Conservation (phyloP, 129 eudicot genomes). For the Silybum marianum region DNA sequence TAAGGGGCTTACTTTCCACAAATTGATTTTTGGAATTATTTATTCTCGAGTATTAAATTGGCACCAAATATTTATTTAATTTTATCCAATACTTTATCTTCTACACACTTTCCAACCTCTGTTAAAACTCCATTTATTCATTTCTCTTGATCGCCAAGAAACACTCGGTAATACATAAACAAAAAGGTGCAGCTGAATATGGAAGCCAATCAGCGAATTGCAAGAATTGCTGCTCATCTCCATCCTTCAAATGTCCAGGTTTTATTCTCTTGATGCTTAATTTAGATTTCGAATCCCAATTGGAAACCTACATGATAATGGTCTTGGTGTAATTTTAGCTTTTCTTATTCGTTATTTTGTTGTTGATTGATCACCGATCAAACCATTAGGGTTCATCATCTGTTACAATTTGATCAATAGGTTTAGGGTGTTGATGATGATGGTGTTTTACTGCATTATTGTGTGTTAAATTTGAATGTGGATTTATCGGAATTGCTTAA, state of each 20-base stretch:
- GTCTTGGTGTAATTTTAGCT: constrained; percentile 1
- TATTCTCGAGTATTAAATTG: constrained; percentile 17
- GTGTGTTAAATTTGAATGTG: constrained; percentile 7
- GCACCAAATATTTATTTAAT: constrained; percentile 26
- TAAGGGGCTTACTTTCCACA: constrained; percentile 54
- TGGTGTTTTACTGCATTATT: constrained; percentile 10
- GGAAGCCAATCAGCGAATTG: constrained; percentile 69
- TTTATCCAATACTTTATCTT: constrained; percentile 20
- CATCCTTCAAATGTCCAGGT: constrained; percentile 71
- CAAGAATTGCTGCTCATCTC: constrained; percentile 88
- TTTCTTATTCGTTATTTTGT: neutral
- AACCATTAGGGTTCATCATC: constrained; percentile 12
- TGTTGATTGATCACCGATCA: neutral
- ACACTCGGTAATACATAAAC: neutral
- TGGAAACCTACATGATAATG: neutral
- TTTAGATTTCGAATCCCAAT: constrained; percentile 2
- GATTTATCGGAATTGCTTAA: neutral
- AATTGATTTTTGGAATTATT: neutral
- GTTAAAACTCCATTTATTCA: constrained; percentile 27
- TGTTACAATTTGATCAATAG: constrained; percentile 20
- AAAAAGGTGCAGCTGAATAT: constrained; percentile 20
- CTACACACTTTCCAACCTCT: constrained; percentile 19
- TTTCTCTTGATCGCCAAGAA: constrained; percentile 34
- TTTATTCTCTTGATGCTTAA: constrained; percentile 3
- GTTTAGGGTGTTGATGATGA: constrained; percentile 3